Evolutionary conservation across 352 stramenopile genomes (phyloP).

Genomic region (Pythium chondricola): DNA sequence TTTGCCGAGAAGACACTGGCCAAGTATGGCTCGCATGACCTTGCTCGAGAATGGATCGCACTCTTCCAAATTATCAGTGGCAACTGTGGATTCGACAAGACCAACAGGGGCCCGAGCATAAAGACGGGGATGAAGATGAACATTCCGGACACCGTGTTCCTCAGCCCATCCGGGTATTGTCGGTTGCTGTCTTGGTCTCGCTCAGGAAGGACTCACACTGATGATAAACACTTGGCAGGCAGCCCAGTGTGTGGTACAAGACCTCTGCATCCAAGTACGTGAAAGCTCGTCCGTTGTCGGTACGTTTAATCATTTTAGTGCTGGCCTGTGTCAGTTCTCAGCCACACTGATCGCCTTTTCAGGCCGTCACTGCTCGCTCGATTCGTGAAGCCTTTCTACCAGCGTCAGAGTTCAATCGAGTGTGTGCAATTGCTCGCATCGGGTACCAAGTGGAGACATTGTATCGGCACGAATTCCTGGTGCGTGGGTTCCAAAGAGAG

Average conservation of each 20-base stretch:
- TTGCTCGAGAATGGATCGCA: slow-evolving; percentile 54
- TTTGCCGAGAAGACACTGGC: slow-evolving; percentile 28
- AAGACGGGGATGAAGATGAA: slow-evolving; percentile 35
- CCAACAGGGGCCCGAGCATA: slow-evolving; percentile 2
- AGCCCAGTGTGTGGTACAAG: slow-evolving; percentile 56
- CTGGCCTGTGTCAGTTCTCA: too few relatives aligned
- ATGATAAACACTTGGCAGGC: too few relatives aligned
- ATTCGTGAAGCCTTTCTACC: slow-evolving; percentile 3
- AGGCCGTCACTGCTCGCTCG: slow-evolving; percentile 28
- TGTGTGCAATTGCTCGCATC: slow-evolving; percentile 24
- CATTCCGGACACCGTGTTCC: slow-evolving; percentile 52
- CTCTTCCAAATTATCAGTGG: slow-evolving; percentile 46
- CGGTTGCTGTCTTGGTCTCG: too few relatives aligned
- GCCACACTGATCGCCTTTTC: not conserved
- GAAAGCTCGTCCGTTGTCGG: slow-evolving; percentile 32
- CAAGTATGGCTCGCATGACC: slow-evolving; percentile 27
- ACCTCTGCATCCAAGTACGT: slow-evolving; percentile 38
- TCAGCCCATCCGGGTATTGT: slow-evolving; percentile 57
- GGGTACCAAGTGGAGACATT: slow-evolving; percentile 18
- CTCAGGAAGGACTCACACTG: too few relatives aligned
- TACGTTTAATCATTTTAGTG: slow-evolving; percentile 10
- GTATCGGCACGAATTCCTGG: not conserved
- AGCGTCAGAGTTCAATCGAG: not conserved
- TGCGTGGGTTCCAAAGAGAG: not conserved
- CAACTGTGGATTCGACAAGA: not conserved